Evolutionary conservation across 1,284 basidiomycete genomes (phyloP).

Genomic region (Moniliella sp.): DNA sequence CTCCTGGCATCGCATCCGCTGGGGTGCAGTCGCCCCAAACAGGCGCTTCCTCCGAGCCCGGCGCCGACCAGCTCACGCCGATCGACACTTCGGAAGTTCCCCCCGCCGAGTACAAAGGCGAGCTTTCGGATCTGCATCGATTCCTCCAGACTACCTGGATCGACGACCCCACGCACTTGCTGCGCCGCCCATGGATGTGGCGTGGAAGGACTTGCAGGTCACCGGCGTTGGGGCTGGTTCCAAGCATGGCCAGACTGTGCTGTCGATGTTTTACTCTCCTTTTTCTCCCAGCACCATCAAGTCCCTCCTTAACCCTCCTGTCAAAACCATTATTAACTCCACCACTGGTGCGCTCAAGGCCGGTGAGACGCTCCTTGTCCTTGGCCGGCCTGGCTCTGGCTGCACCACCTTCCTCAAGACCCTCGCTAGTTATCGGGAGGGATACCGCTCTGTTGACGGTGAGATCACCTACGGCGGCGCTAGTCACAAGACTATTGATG

Average conservation of each 20-base stretch:
- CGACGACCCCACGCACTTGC: no score
- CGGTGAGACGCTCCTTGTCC: constrained; percentile 26
- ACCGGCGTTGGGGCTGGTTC: constrained; percentile 17
- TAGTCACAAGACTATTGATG: constrained; percentile 15
- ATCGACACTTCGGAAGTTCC: no score
- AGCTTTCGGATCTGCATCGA: no score
- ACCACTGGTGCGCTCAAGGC: constrained; percentile 20
- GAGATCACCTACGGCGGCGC: constrained; percentile 14
- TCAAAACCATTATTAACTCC: constrained; percentile 16
- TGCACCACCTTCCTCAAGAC: constrained; percentile 23
- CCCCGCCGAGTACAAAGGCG: no score
- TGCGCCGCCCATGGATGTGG: constrained; percentile 15
- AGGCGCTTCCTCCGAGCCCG: no score
- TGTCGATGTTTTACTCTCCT: constrained; percentile 10
- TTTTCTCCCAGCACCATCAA: constrained; percentile 1
- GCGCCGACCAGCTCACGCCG: no score
- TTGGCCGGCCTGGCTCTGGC: constrained; percentile 22
- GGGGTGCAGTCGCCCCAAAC: no score
- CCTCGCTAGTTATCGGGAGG: constrained; percentile 21
- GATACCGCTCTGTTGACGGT: constrained; percentile 16
- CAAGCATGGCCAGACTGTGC: constrained; percentile 8
- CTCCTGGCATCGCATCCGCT: no score
- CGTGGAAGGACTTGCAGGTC: constrained; percentile 14
- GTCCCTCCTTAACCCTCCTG: constrained; percentile 8
- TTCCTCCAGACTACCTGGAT: no score